These are phyloP conservation scores for Byssoonygena ceratinophila DNA, from an alignment of 2,329 filamentous ascomycete species.

Conservation along the genomic window DNA sequence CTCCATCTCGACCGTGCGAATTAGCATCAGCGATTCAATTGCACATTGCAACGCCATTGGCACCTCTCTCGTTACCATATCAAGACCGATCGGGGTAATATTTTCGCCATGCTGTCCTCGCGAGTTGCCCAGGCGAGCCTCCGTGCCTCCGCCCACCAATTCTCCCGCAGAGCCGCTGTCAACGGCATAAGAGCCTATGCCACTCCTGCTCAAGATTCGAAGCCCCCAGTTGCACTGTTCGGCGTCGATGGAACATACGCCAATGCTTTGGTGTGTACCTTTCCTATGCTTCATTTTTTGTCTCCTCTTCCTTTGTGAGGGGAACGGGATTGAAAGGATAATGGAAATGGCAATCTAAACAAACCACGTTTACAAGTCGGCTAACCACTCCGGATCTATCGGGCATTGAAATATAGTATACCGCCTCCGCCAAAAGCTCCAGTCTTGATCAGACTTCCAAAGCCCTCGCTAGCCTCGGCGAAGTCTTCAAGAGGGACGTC, in stretches of 20 bases:
- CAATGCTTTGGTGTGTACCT: constrained; percentile 76
- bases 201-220: constrained; percentile 52
- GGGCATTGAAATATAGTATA: constrained; percentile 63
- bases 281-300: not conserved
- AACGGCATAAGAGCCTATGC: constrained; percentile 63
- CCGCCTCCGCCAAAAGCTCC: constrained; percentile 79
- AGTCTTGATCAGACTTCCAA: constrained; percentile 76
- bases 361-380: not conserved
- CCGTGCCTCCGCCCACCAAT: constrained; percentile 43
- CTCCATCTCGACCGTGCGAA: constrained; percentile 13
- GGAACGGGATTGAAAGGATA: too few relatives aligned
- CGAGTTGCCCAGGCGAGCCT: constrained; percentile 47
- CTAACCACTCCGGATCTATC: not conserved
- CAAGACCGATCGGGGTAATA: constrained; percentile 6
- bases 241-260: constrained; percentile 97
- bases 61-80: constrained; percentile 3
- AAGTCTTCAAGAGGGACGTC: constrained; percentile 66
- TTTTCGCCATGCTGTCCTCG: constrained; percentile 45
- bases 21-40: constrained; percentile 7
- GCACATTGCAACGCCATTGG: constrained; percentile 12
- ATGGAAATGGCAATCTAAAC: not conserved
- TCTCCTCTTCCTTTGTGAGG: not conserved
- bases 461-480: constrained; percentile 60
- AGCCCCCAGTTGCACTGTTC: constrained; percentile 83
- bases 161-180: constrained; percentile 32